phyloP scores from a whole-genome alignment of 2,329 filamentous ascomycete genomes.

The Aplosporella prunicola region DNA sequence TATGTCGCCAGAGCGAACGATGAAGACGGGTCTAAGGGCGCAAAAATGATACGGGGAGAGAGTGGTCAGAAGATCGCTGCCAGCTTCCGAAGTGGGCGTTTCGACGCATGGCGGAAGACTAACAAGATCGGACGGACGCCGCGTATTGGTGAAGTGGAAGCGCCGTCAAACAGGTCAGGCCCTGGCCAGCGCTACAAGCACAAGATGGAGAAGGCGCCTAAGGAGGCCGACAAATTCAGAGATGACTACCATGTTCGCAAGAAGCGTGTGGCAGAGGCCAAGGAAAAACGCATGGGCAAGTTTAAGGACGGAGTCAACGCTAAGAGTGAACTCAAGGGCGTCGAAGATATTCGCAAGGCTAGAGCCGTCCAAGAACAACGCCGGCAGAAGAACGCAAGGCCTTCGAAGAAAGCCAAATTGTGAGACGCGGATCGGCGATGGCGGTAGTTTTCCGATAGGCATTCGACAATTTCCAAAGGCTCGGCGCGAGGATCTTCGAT shows the following conservation, averaged over 20 bases:
- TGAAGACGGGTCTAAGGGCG: constrained; percentile 73
- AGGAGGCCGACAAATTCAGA: constrained; percentile 83
- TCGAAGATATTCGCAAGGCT: constrained; percentile 76
- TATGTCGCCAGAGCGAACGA: constrained; percentile 90
- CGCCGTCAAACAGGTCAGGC: constrained; percentile 25
- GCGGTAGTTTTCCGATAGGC: not conserved
- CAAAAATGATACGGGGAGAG: constrained; percentile 74
- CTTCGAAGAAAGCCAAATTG: constrained; percentile 50
- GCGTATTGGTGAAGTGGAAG: constrained; percentile 73
- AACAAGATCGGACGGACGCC: constrained; percentile 74
- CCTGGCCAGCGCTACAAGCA: constrained; percentile 64
- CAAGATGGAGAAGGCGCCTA: constrained; percentile 78
- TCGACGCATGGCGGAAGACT: constrained; percentile 82
- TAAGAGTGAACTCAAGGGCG: constrained; percentile 71
- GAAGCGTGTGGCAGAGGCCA: constrained; percentile 79
- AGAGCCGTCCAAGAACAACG: constrained; percentile 67
- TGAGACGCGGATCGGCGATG: constrained; percentile 19
- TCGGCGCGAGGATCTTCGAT: too few species aligned
- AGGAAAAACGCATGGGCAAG: constrained; percentile 69
- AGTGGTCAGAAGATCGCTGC: constrained; percentile 93
- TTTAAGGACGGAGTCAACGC: constrained; percentile 60
- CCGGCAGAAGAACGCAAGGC: constrained; percentile 81
- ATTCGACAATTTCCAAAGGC: too few species aligned
- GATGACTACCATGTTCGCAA: constrained; percentile 87
- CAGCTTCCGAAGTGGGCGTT: constrained; percentile 84